Evolutionary conservation across 73 alveolate genomes (phyloP).

Genomic region (Effrenium voratum): DNA sequence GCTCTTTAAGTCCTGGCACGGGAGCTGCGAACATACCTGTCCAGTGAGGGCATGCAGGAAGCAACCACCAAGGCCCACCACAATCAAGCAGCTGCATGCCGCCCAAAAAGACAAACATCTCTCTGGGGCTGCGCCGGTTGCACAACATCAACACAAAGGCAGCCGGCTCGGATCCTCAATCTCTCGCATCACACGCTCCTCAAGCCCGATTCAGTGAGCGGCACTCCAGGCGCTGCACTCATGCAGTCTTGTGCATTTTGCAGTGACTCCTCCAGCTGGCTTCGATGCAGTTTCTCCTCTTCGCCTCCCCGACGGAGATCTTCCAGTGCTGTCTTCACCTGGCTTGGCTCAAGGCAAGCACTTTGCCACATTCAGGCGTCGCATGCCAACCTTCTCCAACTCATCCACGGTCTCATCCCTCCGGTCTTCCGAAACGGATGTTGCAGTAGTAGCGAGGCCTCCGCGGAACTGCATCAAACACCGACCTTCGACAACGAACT

Average conservation of each 20-base stretch:
- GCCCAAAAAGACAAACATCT: neutral
- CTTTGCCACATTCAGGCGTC: neutral
- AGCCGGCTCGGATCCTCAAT: conserved; percentile 28
- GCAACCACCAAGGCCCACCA: no score
- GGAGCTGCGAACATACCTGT: no score
- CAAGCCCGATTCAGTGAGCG: no score
- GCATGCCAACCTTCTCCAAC: neutral
- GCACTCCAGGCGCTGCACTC: no score
- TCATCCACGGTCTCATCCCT: conserved; percentile 23
- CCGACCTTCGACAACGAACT: neutral
- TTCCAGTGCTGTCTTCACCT: conserved; percentile 74
- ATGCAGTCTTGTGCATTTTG: no score
- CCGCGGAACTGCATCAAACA: neutral
- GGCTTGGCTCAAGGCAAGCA: neutral
- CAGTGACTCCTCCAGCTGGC: conserved; percentile 89
- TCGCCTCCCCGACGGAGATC: conserved; percentile 83
- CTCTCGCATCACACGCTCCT: conserved; percentile 82
- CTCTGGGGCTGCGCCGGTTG: neutral
- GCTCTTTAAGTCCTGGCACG: no score
- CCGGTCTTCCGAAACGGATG: neutral
- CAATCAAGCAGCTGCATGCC: no score
- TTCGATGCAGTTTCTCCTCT: conserved; percentile 71
- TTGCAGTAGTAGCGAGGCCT: neutral
- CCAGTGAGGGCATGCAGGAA: no score
- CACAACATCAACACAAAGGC: neutral